These are phyloP conservation scores for Funneliformis mosseae DNA, from an alignment of 192 early-diverging fungal genomes.

Conservation along the genomic window DNA sequence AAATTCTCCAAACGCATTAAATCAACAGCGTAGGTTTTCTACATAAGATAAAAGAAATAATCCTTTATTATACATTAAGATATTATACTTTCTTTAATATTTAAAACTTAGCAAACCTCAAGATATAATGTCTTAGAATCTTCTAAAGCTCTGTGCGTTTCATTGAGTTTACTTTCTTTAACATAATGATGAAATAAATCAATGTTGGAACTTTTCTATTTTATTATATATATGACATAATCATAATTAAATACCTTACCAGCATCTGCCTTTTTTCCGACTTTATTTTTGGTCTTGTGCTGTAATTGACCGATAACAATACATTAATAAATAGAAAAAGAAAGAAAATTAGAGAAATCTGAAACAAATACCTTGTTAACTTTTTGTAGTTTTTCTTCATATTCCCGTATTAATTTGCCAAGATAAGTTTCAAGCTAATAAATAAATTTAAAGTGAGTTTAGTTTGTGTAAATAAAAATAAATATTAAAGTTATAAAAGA, in stretches of 20 bases:
- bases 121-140: slow-evolving; percentile 15
- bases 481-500: neutral
- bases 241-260: neutral
- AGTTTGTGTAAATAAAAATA: neutral
- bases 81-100: neutral
- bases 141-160: slow-evolving; percentile 36
- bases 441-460: neutral
- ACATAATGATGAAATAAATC: neutral
- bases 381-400: slow-evolving; percentile 28
- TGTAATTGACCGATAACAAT: neutral
- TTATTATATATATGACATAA: neutral
- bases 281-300: neutral
- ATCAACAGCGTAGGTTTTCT: slow-evolving; percentile 47
- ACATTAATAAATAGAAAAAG: neutral
- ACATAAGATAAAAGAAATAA: neutral
- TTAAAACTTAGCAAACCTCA: slow-evolving; percentile 4
- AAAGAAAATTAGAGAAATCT: neutral
- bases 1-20: slow-evolving; percentile 39
- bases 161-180: slow-evolving; percentile 37
- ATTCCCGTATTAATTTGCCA: slow-evolving; percentile 14
- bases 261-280: neutral
- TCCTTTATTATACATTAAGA: neutral
- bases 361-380: slow-evolving; percentile 23
- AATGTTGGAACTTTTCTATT: neutral
- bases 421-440: slow-evolving; percentile 15